A percentile compares a stretch with the other conserved stretches of the same genome.
Conservation (phyloP, 306 rosid species). For the Quercus wislizeni region DNA sequence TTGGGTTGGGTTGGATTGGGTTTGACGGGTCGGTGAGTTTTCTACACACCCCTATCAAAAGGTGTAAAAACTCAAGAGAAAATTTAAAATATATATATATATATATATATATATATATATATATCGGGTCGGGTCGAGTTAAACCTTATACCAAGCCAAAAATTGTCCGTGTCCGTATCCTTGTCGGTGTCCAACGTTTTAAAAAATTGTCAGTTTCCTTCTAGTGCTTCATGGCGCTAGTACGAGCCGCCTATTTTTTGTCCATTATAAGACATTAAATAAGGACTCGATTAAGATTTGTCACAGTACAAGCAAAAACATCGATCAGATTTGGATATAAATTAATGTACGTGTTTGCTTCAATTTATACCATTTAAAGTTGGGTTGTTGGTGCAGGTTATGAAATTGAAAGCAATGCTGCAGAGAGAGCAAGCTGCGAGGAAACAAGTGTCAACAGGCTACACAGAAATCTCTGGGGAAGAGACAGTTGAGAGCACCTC, state of each 20-base stretch:
- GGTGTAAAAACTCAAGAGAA: too few relatives aligned
- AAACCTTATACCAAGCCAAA: too few relatives aligned
- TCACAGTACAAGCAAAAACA: background rate
- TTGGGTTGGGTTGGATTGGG: too few relatives aligned
- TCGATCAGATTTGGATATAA: background rate
- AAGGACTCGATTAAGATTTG: background rate
- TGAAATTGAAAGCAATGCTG: conserved; percentile 60
- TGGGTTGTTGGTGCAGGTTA: conserved; percentile 39
- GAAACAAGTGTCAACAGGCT: conserved; percentile 53
- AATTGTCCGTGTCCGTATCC: too few relatives aligned
- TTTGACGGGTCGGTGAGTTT: too few relatives aligned
- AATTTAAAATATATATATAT: too few relatives aligned
- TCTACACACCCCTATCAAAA: too few relatives aligned
- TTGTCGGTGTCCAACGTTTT: too few relatives aligned
- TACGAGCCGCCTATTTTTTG: background rate
- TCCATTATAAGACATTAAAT: background rate
- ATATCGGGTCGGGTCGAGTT: too few relatives aligned
- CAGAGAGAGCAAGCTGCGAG: conserved; percentile 49
- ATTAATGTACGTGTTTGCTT: background rate
- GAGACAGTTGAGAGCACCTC: conserved; percentile 83
- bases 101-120: too few relatives aligned
- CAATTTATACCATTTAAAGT: background rate
- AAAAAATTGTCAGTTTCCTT: too few relatives aligned
- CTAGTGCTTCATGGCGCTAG: too few relatives aligned
- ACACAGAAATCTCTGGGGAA: conserved; percentile 72